Conservation (phyloP, 2,329 filamentous ascomycete genomes). For the Onygenales sp. region DNA sequence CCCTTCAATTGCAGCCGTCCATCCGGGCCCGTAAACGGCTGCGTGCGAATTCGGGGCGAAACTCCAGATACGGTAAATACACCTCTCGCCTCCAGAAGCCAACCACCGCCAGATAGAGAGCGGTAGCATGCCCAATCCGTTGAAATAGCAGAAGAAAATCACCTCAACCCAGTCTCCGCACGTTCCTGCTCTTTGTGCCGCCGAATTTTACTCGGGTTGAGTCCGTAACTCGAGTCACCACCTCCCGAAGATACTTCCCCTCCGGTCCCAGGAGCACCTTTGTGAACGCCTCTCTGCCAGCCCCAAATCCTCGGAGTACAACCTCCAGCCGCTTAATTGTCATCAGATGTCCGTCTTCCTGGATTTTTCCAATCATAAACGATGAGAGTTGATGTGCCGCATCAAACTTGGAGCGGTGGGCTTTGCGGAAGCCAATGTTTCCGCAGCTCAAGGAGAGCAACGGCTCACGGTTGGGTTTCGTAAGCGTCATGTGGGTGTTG, state of each 20-base stretch:
- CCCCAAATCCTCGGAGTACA: constrained; percentile 73
- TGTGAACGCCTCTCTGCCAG: constrained; percentile 75
- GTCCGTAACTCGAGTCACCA: constrained; percentile 75
- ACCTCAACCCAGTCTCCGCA: constrained; percentile 63
- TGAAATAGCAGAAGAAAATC: constrained; percentile 3
- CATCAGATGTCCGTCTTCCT: constrained; percentile 67
- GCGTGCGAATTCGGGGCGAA: too few species aligned
- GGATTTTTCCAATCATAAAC: constrained; percentile 73
- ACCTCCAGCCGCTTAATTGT: constrained; percentile 73
- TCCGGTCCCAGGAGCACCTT: constrained; percentile 85
- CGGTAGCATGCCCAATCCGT: too few species aligned
- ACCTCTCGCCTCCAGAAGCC: too few species aligned
- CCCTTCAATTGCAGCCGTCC: neutral
- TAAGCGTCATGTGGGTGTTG: constrained; percentile 90
- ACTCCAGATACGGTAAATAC: too few species aligned
- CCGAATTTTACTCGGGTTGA: constrained; percentile 90
- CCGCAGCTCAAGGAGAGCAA: constrained; percentile 74
- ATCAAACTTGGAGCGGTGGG: constrained; percentile 73
- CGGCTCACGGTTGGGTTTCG: constrained; percentile 67
- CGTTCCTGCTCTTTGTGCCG: constrained; percentile 75
- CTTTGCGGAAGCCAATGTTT: constrained; percentile 85
- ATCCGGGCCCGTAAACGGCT: too few species aligned
- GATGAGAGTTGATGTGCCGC: constrained; percentile 82
- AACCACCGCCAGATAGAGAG: too few species aligned
- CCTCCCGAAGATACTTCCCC: constrained; percentile 62